Base-by-base conservation (phyloP, 345 rosid genomes). In the Lumnitzera littorea region DNA sequence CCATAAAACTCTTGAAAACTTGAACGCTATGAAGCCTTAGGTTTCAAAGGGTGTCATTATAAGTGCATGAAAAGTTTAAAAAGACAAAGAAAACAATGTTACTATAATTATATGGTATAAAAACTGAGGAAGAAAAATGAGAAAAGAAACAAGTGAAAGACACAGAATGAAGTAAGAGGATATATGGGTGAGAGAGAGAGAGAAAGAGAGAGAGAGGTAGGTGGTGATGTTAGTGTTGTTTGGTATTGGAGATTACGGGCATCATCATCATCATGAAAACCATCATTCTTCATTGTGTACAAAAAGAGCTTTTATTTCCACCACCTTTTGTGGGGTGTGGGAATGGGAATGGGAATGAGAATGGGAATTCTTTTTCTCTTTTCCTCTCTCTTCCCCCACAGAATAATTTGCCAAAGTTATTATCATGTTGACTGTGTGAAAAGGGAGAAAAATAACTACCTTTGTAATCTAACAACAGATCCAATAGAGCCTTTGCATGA, bases 1-100 rank as follows among this genome's bases (percentile, higher is more conserved):
- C 80, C 55, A 59, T 64, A 67, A 59, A n/a, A 25, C 14, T 23
- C n/a, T 24, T n/a, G 29, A 43, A 13, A n/a, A 31, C 56, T 53
- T 15, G 23, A 50, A 48, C 24, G 2, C 50, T 51, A 9, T 49
- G 23, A 11, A 16, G 57, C 48, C 27, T 49, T 57, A 16, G 50
- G 48, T 36, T 27, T 57, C 60, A 57, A 36, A 48, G 60, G 60
- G 24, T 57, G 60, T 23, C 11, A 5, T 57, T 7, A 43, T 36
- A 48, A 57, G 50, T 17, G 41, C 49, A 41, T 41, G 46, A 51
- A 27, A 27, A 12, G 46, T 12, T 13, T 13, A 2, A 8, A 47
- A 11, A 15, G 31, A 61, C 3, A 51, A 23, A n/a, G 55, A 49
- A 36, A 36, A 36, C 43, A 36, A 36, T 4, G 43, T 36, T 36